phyloP scores from a whole-genome alignment of 83 land plant species.

The Picea mariana region DNA sequence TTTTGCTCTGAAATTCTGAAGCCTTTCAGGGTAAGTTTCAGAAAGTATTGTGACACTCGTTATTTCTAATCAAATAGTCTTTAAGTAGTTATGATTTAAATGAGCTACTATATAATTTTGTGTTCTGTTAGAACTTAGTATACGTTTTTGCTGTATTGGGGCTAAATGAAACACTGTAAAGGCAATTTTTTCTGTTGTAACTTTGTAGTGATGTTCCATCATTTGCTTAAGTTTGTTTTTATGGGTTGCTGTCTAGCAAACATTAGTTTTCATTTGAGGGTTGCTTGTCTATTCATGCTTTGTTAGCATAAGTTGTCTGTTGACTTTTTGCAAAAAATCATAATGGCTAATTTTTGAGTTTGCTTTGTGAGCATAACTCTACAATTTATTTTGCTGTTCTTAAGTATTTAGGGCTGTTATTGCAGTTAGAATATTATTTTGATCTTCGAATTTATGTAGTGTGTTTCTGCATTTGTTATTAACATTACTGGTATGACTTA shows the following conservation, averaged over 20 bases:
- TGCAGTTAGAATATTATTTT: not conserved
- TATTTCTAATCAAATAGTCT: not conserved
- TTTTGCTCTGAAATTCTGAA: slow-evolving; percentile 17
- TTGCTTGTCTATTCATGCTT: not conserved
- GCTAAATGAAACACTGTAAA: not conserved
- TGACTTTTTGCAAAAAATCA: not conserved
- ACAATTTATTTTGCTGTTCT: not conserved
- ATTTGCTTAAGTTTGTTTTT: not conserved
- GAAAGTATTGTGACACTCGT: not conserved
- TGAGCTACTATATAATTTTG: not conserved
- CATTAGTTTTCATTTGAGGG: not conserved
- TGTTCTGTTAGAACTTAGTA: not conserved
- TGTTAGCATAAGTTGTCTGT: not conserved
- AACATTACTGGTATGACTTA: not conserved
- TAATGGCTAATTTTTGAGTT: not conserved
- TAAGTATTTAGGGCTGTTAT: not conserved
- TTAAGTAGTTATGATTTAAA: not conserved
- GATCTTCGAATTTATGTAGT: not conserved
- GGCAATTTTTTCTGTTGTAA: not conserved
- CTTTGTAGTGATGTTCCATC: not conserved
- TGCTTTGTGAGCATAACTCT: slow-evolving; percentile 2
- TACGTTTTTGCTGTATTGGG: not conserved
- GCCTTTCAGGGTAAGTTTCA: slow-evolving; percentile 14
- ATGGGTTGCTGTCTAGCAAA: not conserved
- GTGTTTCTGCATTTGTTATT: not conserved